Conservation (phyloP, 2,329 filamentous ascomycete species). For the Massarina eburnea region DNA sequence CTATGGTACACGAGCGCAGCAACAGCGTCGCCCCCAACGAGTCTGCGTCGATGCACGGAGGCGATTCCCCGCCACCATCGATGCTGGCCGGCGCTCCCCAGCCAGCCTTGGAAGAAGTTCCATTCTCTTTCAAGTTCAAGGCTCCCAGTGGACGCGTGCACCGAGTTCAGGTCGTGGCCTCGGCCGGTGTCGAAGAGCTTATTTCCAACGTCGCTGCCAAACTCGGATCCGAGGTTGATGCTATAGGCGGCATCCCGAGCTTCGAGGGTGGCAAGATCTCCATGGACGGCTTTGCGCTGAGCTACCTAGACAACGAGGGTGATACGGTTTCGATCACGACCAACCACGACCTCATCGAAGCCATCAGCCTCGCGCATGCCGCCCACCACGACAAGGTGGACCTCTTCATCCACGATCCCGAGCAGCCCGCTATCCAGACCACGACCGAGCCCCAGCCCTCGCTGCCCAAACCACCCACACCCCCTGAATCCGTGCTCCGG, state of each 20-base stretch:
- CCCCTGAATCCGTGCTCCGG: slow-evolving; percentile 54
- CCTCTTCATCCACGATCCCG: slow-evolving; percentile 91
- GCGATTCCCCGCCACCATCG: slow-evolving; percentile 72
- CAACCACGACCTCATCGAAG: slow-evolving; percentile 88
- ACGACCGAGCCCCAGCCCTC: slow-evolving; percentile 62
- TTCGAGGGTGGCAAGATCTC: slow-evolving; percentile 79
- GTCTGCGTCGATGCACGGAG: slow-evolving; percentile 83
- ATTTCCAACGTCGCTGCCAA: slow-evolving; percentile 78
- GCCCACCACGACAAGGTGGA: slow-evolving; percentile 88
- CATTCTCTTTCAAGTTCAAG: slow-evolving; percentile 99
- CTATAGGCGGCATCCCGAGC: slow-evolving; percentile 76
- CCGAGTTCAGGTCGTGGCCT: slow-evolving; percentile 79
- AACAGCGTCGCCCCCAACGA: slow-evolving; percentile 91
- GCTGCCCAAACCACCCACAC: slow-evolving; percentile 53
- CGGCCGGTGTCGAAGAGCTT: slow-evolving; percentile 78
- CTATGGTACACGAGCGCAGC: slow-evolving; percentile 61
- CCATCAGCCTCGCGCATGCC: slow-evolving; percentile 79
- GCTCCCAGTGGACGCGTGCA: slow-evolving; percentile 93
- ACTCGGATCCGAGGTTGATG: slow-evolving; percentile 78
- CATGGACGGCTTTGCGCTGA: slow-evolving; percentile 81
- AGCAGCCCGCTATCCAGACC: slow-evolving; percentile 76
- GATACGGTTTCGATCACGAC: slow-evolving; percentile 97
- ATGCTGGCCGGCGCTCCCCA: slow-evolving; percentile 60
- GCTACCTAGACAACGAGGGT: slow-evolving; percentile 95
- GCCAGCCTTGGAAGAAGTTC: slow-evolving; percentile 63